phyloP scores from a whole-genome alignment of 345 rosid genomes.

The Fremontodendron californicum region DNA sequence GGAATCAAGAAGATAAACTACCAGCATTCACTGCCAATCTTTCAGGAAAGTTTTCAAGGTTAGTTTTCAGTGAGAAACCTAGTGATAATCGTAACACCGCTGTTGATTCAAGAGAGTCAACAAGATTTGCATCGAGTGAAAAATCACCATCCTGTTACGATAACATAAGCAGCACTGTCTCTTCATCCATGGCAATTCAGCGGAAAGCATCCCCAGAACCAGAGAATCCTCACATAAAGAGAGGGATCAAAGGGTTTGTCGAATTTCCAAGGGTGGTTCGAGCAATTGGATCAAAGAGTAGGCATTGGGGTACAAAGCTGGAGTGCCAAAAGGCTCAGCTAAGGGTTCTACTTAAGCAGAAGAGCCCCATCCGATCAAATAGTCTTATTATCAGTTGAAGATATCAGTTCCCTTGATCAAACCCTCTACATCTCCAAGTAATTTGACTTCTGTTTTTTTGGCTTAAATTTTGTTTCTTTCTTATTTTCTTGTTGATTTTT shows the following conservation, averaged over 20 bases:
- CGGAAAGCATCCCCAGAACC: conserved; percentile 41
- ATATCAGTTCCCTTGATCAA: not conserved
- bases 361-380: conserved; percentile 40
- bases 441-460: not conserved
- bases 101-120: conserved; percentile 20
- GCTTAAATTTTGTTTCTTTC: not conserved
- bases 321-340: conserved; percentile 82
- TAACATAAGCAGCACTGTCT: not conserved
- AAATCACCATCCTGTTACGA: conserved; percentile 20
- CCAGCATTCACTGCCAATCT: conserved; percentile 20
- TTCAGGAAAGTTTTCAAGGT: conserved; percentile 32
- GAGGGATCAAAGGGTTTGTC: conserved; percentile 86
- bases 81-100: conserved; percentile 1
- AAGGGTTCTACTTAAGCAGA: conserved; percentile 70
- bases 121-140: conserved; percentile 13
- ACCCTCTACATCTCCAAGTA: not conserved
- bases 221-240: conserved; percentile 80
- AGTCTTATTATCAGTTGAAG: conserved; percentile 31
- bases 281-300: conserved; percentile 58
- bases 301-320: conserved; percentile 74
- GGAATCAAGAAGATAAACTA: conserved; percentile 23
- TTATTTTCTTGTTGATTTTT: conserved; percentile 14
- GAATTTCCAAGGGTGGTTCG: conserved; percentile 76
- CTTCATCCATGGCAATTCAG: conserved; percentile 26
- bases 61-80: conserved; percentile 24